Evolutionary conservation across 2,329 filamentous ascomycete genomes (phyloP).

Genomic region (Plenodomus lindquistii): DNA sequence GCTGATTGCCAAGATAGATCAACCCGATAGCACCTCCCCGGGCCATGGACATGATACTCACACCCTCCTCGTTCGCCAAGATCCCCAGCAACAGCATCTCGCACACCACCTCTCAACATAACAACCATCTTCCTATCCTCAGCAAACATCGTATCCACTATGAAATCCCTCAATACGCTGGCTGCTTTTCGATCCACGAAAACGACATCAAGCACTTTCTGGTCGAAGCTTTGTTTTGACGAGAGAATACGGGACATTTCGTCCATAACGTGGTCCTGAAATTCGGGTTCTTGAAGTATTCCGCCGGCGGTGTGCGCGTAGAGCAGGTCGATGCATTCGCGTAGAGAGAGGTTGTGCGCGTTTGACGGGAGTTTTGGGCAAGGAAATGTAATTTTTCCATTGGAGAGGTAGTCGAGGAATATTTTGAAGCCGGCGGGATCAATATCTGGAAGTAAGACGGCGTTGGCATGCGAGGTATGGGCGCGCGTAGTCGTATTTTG

Average conservation of each 20-base stretch:
- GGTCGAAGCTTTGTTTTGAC: slow-evolving; percentile 8
- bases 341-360: slow-evolving; percentile 2
- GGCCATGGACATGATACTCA: slow-evolving; percentile 14
- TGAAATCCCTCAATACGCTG: slow-evolving; percentile 1
- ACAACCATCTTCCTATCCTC: slow-evolving; percentile 11
- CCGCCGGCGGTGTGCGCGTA: slow-evolving; percentile 22
- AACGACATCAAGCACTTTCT: slow-evolving; percentile 6
- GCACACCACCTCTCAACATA: slow-evolving; percentile 9
- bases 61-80: neutral
- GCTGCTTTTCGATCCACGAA: slow-evolving; percentile 10
- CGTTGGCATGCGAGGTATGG: neutral
- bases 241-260: slow-evolving; percentile 1
- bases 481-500: too few species aligned
- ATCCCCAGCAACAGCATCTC: neutral
- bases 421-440: slow-evolving; percentile 17
- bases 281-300: slow-evolving; percentile 9
- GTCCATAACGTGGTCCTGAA: slow-evolving; percentile 19
- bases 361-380: neutral
- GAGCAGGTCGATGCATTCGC: slow-evolving; percentile 15
- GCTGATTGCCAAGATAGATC: too few species aligned
- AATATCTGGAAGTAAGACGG: slow-evolving; percentile 6
- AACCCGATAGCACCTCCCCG: slow-evolving; percentile 5
- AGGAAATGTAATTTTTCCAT: neutral
- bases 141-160: slow-evolving; percentile 15
- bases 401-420: slow-evolving; percentile 15